Conservation (phyloP, 2,329 filamentous ascomycete species). For the Neofusicoccum cordaticola region DNA sequence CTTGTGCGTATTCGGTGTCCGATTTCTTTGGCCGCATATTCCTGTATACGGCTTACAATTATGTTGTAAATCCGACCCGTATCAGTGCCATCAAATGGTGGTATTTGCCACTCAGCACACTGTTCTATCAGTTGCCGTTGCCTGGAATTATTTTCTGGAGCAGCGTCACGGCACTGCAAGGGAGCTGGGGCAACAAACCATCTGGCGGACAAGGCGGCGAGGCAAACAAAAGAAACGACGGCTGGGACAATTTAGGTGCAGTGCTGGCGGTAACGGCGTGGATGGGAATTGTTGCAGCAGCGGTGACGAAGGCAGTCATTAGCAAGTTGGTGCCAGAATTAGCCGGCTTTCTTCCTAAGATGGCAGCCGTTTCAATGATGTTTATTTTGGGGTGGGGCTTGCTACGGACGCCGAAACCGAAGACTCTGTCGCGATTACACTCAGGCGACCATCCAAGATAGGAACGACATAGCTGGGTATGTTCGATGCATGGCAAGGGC, state of each 20-base stretch:
- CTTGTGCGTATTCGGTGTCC: no score
- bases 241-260: background rate
- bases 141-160: slow-evolving; percentile 38
- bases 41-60: slow-evolving; percentile 26
- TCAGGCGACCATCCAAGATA: no score
- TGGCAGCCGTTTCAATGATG: no score
- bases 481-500: no score
- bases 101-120: slow-evolving; percentile 19
- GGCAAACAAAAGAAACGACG: background rate
- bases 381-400: no score
- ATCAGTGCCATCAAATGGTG: no score
- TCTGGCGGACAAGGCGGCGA: background rate
- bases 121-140: slow-evolving; percentile 36
- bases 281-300: background rate
- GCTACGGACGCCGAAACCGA: no score
- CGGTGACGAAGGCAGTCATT: background rate
- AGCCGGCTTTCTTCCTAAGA: no score
- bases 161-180: slow-evolving; percentile 32
- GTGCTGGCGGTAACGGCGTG: background rate
- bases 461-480: no score
- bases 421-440: no score
- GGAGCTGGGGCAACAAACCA: slow-evolving; percentile 32
- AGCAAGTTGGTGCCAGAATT: background rate
- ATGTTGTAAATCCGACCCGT: background rate
- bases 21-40: no score